Base-by-base conservation (phyloP, 2,329 filamentous ascomycete species). In the Waltergamsia citrina region DNA sequence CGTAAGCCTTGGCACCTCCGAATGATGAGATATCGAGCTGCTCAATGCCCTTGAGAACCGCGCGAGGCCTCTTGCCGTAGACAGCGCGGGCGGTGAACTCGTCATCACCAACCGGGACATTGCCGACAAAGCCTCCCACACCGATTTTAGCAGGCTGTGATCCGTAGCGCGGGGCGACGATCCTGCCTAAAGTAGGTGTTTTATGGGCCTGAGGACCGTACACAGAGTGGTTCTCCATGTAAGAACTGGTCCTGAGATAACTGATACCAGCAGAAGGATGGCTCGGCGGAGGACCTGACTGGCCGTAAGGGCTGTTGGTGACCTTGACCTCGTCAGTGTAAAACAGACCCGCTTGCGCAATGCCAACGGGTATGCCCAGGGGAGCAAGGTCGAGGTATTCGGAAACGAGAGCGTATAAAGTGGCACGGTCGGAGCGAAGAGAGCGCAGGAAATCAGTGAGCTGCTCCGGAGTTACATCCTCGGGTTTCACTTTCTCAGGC, bases 191-290 rank as follows among this genome's bases (percentile, higher is more conserved):
- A n/a, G 69, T 57, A 5, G 71, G 65, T 5, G 63, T 45, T 40
- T 65, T 66, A 18, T 60, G 42, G 34, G 50, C 58, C 48, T 77
- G 74, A 8, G 75, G 74, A 3, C 74, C 74, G 45, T 78, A 77
- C 16, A 75, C 44, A 3, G 74, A 68, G 49, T 79, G 73, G 51
- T 78, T 78, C 38, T 74, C 66, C 44, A 72, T 53, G 51, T 62
- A 72, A 25, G 65, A 60, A 24, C 53, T 54, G 2, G 72, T 74
- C 34, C 74, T 69, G 37, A 78, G 57, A 52, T 79, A 79, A 35
- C 73, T 75, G 34, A 79, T 59, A 38, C 74, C 74, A 21, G 69
- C 75, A 11, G 74, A 79, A 4, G 75, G 75, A 43, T 79, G 74
- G 15, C 69, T 74, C 7, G 63, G 58, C 1, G 74, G 75, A n/a